A percentile compares a stretch with the other conserved stretches of the same genome.
Conservation (phyloP, 179 eudicot species). For the Corrigiola litoralis region DNA sequence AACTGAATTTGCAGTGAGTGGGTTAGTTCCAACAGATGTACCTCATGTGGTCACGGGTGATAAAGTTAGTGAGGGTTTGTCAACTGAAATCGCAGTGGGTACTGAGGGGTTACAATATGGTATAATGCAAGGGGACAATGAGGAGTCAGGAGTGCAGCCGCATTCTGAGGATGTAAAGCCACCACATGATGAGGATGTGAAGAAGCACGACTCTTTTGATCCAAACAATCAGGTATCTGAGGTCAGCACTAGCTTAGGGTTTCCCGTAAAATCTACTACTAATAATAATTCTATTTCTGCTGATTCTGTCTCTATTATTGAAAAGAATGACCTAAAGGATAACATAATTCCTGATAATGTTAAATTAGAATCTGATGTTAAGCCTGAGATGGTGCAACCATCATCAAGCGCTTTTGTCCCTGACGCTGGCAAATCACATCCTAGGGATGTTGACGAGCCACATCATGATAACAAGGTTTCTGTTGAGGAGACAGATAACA, state of each 20-base stretch:
- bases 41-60: conserved; percentile 30
- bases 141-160: conserved; percentile 21
- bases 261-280: conserved; percentile 77
- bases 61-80: conserved; percentile 19
- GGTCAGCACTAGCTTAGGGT: conserved; percentile 83
- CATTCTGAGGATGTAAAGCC: conserved; percentile 36
- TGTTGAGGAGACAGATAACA: conserved; percentile 44
- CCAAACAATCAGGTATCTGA: conserved; percentile 85
- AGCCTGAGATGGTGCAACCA: conserved; percentile 76
- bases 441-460: conserved; percentile 69
- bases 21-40: conserved; percentile 18
- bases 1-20: conserved; percentile 20
- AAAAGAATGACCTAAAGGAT: conserved; percentile 82
- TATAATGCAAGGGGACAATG: conserved; percentile 23
- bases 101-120: conserved; percentile 17
- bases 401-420: conserved; percentile 52
- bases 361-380: conserved; percentile 88
- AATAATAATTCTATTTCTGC: conserved; percentile 72
- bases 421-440: conserved; percentile 59
- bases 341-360: conserved; percentile 88
- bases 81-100: conserved; percentile 24
- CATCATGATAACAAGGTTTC: conserved; percentile 41
- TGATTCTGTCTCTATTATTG: conserved; percentile 72
- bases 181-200: conserved; percentile 47
- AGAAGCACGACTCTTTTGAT: conserved; percentile 42